Percentiles rank a stretch among this genome's conserved stretches.
Evolutionary conservation across 139 green algal genomes (phyloP).

Genomic region (Desmodesmus armatus): DNA sequence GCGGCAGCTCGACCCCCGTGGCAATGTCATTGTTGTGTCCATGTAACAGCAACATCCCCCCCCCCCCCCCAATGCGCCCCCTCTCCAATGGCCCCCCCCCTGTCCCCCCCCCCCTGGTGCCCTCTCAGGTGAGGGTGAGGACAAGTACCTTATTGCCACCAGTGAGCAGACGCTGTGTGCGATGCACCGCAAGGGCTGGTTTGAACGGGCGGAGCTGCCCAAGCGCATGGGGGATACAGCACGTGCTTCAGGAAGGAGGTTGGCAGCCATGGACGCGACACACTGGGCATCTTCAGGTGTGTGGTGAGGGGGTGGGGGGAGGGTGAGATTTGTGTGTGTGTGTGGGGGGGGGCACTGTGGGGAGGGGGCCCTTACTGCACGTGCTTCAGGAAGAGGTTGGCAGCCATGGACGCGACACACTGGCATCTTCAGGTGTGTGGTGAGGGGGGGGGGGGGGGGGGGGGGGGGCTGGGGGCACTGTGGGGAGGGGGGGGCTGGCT

Average conservation of each 20-base stretch:
- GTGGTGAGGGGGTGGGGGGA: not conserved
- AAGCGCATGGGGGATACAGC: constrained; percentile 94
- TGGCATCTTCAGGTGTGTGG: constrained; percentile 74
- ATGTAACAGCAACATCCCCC: not conserved
- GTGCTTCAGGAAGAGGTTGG: constrained; percentile 99
- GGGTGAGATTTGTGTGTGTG: no score
- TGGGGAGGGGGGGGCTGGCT: no score
- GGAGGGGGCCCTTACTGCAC: no score
- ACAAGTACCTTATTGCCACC: constrained; percentile 99
- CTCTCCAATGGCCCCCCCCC: not conserved
- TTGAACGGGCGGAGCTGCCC: constrained; percentile 88
- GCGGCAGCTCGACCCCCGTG: no score
- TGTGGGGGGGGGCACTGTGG: no score
- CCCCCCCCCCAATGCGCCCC: not conserved
- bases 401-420: constrained; percentile 90
- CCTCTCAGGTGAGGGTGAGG: constrained; percentile 90
- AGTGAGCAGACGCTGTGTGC: constrained; percentile 98
- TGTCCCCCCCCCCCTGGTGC: not conserved
- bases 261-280: constrained; percentile 93
- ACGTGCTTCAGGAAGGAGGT: constrained; percentile 99
- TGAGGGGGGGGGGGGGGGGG: not conserved
- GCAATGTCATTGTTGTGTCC: no score
- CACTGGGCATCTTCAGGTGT: constrained; percentile 78
- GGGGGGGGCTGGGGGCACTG: no score
- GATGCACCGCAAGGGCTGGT: constrained; percentile 94